Evolutionary conservation across 768 basidiomycete genomes (phyloP), one percentile per base, ranked within the genome.

Genomic region (Phanerochaete sordida): DNA sequence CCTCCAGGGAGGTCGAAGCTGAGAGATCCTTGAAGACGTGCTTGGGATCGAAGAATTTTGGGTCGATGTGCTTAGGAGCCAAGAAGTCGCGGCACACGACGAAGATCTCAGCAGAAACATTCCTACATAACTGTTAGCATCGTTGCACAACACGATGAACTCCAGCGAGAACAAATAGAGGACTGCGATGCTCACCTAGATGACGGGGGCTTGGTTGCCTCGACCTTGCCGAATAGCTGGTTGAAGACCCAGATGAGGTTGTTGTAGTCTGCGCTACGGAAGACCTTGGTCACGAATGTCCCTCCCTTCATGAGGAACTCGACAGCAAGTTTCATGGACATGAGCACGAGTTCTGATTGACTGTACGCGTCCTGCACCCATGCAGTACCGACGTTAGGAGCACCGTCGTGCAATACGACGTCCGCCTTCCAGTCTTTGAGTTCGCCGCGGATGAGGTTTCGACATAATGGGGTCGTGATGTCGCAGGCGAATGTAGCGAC

Each of bases 401-500:
- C 97, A 78, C 97, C 97, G 74, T 99, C 97, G 72, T 99, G 97
- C 59, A 99, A 84, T 15, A 99, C 95, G 56, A 98, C 85, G 70
- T 99, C 97, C 21, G 97, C 97, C 76, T 95, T 96, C 97, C 97
- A 99, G 72, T 98, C 95, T 72, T 98, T 98, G 63, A 98, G 76
- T 73, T 97, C 93, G 24, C 79, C 77, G 58, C 92, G 86, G 59
- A 99, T 84, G 58, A 90, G 83, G 69, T 88, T 86, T 47, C 97
- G 88, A 75, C 97, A 99, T 54, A 90, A 85, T 1, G 86, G 74
- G 3, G 94, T 97, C 19, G 97, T 99, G 67, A 99, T 98, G 69
- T 99, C 97, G 56, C 92, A 80, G 37, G 93, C 84, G 68, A 98
- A 96, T 1, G 97, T 96, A 30, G 88, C 84, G 37, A 95, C 92